Percentiles rank a stretch among this genome's conserved stretches.
Conservation (phyloP, 2,329 filamentous ascomycete genomes). For the Thermoascus crustaceus region DNA sequence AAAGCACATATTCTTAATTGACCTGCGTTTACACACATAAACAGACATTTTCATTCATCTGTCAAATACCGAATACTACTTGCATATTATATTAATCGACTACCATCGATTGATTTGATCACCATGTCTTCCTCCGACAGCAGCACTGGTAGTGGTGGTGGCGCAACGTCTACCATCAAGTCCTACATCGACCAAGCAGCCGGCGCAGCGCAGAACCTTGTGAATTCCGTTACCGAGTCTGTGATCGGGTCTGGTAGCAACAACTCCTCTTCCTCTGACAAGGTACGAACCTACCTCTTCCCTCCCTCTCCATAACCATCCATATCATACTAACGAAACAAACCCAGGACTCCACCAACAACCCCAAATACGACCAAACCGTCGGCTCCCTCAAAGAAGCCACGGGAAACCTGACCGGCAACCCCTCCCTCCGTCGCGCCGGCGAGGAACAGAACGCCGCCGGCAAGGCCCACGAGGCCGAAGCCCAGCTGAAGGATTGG, state of each 20-base stretch:
- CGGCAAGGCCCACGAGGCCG: constrained; percentile 73
- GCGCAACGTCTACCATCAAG: constrained; percentile 64
- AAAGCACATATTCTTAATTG: too few species aligned
- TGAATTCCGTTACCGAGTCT: constrained; percentile 67
- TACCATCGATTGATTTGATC: too few species aligned
- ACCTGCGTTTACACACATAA: too few species aligned
- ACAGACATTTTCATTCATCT: too few species aligned
- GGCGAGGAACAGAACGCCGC: constrained; percentile 71
- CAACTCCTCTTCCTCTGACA: too few species aligned
- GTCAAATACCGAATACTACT: too few species aligned
- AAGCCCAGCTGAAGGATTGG: constrained; percentile 70
- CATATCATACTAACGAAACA: constrained; percentile 17
- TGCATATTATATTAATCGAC: too few species aligned
- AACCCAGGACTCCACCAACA: constrained; percentile 56
- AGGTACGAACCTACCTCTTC: constrained; percentile 36
- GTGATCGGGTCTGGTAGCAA: constrained; percentile 66
- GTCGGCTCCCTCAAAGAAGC: constrained; percentile 78
- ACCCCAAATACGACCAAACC: constrained; percentile 83
- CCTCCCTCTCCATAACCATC: background rate
- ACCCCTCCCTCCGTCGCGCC: constrained; percentile 63
- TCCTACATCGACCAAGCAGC: constrained; percentile 66
- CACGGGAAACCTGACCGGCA: constrained; percentile 66
- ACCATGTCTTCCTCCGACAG: constrained; percentile 19
- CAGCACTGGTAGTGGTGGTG: too few species aligned
- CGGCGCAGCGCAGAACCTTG: constrained; percentile 61